These are phyloP conservation scores for Cytospora piceicola DNA, from an alignment of 2,329 filamentous ascomycete genomes.

Conservation along the genomic window DNA sequence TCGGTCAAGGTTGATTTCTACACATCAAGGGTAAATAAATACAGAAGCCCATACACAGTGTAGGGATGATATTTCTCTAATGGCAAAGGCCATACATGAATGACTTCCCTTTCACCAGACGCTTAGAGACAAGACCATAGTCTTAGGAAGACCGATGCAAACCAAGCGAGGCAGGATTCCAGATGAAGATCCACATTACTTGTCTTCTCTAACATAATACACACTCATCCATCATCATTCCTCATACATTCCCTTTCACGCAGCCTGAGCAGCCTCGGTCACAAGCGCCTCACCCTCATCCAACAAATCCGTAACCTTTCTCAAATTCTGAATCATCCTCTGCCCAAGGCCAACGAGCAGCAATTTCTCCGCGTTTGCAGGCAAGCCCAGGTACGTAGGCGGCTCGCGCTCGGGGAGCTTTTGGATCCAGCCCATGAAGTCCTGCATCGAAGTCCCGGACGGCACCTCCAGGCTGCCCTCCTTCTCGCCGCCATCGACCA, in stretches of 20 bases:
- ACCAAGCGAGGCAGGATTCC: neutral
- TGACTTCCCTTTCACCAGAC: slow-evolving; percentile 16
- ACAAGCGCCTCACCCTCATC: slow-evolving; percentile 94
- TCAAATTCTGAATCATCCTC: slow-evolving; percentile 81
- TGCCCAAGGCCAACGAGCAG: slow-evolving; percentile 85
- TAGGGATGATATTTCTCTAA: slow-evolving; percentile 27
- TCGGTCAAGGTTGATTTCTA: slow-evolving; percentile 9
- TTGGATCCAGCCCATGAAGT: slow-evolving; percentile 92
- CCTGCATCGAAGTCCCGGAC: slow-evolving; percentile 76
- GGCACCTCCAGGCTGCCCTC: slow-evolving; percentile 73
- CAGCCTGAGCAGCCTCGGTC: slow-evolving; percentile 56
- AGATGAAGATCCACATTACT: neutral
- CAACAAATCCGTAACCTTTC: slow-evolving; percentile 81
- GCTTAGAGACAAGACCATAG: slow-evolving; percentile 14
- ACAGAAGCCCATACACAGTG: slow-evolving; percentile 15
- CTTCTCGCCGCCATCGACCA: slow-evolving; percentile 69
- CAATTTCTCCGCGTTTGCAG: slow-evolving; percentile 95
- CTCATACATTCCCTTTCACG: slow-evolving; percentile 9
- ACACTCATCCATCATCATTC: neutral
- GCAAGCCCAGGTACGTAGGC: slow-evolving; percentile 90
- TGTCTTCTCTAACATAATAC: neutral
- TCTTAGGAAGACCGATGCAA: slow-evolving; percentile 1
- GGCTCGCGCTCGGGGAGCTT: slow-evolving; percentile 92
- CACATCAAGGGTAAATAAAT: slow-evolving; percentile 9
- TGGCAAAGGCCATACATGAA: slow-evolving; percentile 9